These are phyloP conservation scores for Alternaria ventricosa DNA, from an alignment of 2,329 filamentous ascomycete species.

Conservation along the genomic window DNA sequence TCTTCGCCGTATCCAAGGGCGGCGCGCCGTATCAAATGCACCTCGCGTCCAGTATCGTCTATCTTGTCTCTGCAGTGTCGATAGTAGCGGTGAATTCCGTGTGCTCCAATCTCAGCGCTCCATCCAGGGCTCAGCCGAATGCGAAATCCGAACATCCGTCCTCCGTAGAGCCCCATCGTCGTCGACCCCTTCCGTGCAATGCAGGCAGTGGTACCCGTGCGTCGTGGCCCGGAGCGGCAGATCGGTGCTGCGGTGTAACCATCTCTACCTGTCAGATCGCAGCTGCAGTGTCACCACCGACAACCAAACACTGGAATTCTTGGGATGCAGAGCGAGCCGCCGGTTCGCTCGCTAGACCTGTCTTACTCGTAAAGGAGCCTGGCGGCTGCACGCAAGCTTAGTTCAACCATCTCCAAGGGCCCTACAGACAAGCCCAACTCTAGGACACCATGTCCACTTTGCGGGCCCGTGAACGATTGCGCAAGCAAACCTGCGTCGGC, in stretches of 20 bases:
- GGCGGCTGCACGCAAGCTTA: constrained; percentile 25
- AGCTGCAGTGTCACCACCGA: constrained; percentile 11
- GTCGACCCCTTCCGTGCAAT: background rate
- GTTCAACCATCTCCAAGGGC: constrained; percentile 10
- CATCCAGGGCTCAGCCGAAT: background rate
- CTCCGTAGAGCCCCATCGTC: background rate
- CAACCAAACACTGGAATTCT: constrained; percentile 6
- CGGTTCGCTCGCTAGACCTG: constrained; percentile 22
- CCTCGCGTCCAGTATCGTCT: background rate
- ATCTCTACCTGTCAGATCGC: background rate
- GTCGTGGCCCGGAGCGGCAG: constrained; percentile 13
- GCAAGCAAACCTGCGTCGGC: constrained; percentile 22
- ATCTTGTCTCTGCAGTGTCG: background rate
- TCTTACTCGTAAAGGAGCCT: constrained; percentile 10
- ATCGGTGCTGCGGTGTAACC: constrained; percentile 4
- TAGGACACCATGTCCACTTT: constrained; percentile 2
- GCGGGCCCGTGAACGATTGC: constrained; percentile 30
- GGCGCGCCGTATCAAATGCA: background rate
- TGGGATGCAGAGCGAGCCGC: constrained; percentile 6
- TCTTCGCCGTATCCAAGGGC: background rate
- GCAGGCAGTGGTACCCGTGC: background rate
- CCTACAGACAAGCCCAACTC: background rate
- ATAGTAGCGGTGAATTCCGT: background rate
- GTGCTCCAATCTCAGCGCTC: background rate
- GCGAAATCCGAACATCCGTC: background rate